These are phyloP conservation scores for Gynochthodes officinalis DNA, from an alignment of 257 asterid genomes.

Conservation along the genomic window DNA sequence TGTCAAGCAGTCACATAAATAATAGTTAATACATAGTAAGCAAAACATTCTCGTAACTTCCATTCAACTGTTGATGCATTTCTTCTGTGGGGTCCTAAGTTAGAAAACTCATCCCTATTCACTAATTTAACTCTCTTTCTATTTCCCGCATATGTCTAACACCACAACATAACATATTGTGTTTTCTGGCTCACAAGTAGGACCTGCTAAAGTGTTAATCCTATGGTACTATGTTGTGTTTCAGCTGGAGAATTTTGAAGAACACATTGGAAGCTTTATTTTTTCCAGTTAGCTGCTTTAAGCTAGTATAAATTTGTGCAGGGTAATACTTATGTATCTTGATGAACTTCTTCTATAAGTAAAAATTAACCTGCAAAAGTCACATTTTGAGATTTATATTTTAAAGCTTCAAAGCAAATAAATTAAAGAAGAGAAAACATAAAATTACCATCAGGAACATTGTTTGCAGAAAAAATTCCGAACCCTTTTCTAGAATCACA, in stretches of 20 bases:
- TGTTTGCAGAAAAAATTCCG: slow-evolving; percentile 64
- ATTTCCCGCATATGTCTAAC: background rate
- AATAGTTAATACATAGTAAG: background rate
- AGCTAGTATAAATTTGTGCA: background rate
- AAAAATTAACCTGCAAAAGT: background rate
- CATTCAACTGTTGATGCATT: background rate
- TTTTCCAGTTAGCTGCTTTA: background rate
- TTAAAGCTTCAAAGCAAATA: background rate
- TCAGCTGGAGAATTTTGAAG: too few relatives aligned
- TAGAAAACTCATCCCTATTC: slow-evolving; percentile 1
- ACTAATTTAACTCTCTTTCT: background rate
- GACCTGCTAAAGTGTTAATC: too few relatives aligned
- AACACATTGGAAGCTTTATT: background rate
- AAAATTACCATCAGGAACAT: slow-evolving; percentile 53
- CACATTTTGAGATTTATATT: background rate
- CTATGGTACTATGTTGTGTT: too few relatives aligned
- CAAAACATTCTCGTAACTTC: background rate
- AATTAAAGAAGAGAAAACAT: background rate
- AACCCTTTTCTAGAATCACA: slow-evolving; percentile 67
- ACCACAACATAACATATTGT: background rate
- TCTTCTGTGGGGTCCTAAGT: background rate
- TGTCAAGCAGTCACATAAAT: background rate
- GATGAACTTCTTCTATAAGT: too few relatives aligned
- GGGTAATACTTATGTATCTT: too few relatives aligned
- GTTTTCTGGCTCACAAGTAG: too few relatives aligned